phyloP scores from a whole-genome alignment of 768 basidiomycete species.

The Mycena galericulata region DNA sequence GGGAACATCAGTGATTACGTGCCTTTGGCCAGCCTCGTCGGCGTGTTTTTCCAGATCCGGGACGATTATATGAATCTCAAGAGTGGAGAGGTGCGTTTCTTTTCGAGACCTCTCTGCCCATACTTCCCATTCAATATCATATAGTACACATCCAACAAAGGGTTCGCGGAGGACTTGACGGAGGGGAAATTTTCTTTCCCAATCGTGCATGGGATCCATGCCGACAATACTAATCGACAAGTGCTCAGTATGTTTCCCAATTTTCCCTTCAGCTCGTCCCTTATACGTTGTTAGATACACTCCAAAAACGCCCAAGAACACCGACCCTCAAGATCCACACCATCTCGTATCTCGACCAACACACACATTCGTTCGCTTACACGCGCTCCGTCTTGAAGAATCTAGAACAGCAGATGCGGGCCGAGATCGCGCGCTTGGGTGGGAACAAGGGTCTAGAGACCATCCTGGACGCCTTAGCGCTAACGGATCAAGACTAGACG shows the following conservation, averaged over 20 bases:
- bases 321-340: constrained; percentile 71
- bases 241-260: constrained; percentile 63
- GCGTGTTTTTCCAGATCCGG: constrained; percentile 96
- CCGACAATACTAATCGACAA: constrained; percentile 67
- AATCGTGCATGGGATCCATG: constrained; percentile 75
- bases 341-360: constrained; percentile 65
- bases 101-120: too few relatives aligned
- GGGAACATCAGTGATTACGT: constrained; percentile 78
- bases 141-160: constrained; percentile 74
- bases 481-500: background rate
- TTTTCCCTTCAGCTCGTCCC: background rate
- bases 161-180: constrained; percentile 80
- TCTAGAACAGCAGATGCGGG: constrained; percentile 64
- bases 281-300: constrained; percentile 40
- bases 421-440: constrained; percentile 68
- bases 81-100: constrained; percentile 74
- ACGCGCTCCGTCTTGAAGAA: constrained; percentile 64
- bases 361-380: constrained; percentile 66
- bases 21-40: constrained; percentile 92
- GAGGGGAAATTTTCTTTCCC: constrained; percentile 89
- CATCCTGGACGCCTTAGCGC: constrained; percentile 52
- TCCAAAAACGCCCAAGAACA: constrained; percentile 67
- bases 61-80: constrained; percentile 98
- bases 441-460: constrained; percentile 65
- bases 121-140: background rate